A percentile compares a stretch with the other conserved stretches of the same genome.
Evolutionary conservation across 345 rosid species (phyloP).

Genomic region (Dovyalis caffra): DNA sequence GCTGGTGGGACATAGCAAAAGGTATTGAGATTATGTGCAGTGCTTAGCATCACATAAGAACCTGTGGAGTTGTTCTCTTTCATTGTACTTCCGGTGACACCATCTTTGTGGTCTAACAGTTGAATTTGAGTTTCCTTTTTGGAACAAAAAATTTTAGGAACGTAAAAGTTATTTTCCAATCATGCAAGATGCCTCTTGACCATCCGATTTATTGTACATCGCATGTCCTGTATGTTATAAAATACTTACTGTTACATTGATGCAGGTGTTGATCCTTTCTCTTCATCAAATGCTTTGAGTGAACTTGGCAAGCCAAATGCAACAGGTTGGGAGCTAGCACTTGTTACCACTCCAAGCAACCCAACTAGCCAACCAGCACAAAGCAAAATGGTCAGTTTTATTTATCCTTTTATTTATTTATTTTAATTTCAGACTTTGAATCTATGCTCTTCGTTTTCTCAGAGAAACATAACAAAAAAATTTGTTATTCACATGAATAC

Average conservation of each 20-base stretch:
- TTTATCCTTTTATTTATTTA: not conserved
- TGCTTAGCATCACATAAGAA: not conserved
- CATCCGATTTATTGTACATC: not conserved
- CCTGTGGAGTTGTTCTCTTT: not conserved
- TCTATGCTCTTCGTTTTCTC: not conserved
- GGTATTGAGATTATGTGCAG: not conserved
- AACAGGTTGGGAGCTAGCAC: constrained; percentile 94
- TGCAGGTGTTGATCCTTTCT: constrained; percentile 43
- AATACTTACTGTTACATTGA: not conserved
- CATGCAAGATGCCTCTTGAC: not conserved
- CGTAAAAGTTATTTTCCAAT: no score
- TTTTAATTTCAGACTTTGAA: not conserved
- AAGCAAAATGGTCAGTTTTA: constrained; percentile 54
- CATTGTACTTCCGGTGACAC: not conserved
- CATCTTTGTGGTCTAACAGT: not conserved
- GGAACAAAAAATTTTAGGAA: not conserved
- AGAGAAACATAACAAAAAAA: not conserved
- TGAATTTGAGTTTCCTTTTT: not conserved
- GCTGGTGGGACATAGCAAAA: not conserved
- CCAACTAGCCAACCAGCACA: constrained; percentile 28
- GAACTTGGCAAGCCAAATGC: constrained; percentile 44
- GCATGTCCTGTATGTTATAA: not conserved
- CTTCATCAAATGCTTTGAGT: constrained; percentile 48
- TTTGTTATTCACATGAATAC: not conserved
- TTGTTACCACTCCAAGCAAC: constrained; percentile 71